A percentile compares a stretch with the other conserved stretches of the same genome.
Evolutionary conservation across 495 filamentous ascomycete genomes (phyloP).

Genomic region (Xylaria palmicola): DNA sequence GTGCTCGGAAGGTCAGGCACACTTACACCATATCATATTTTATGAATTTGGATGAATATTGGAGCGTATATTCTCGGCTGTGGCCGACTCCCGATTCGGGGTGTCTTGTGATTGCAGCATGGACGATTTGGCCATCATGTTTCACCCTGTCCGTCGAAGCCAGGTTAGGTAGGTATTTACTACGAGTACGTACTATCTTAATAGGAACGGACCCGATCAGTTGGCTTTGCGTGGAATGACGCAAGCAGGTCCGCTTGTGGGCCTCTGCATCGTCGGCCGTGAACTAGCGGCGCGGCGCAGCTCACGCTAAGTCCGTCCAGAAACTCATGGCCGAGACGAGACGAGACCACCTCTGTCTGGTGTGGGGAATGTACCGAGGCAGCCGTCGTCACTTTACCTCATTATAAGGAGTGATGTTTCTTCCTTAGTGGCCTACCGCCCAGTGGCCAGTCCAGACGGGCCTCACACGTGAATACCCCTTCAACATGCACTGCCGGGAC

Average conservation of each 20-base stretch:
- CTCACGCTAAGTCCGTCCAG: neutral
- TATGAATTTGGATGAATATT: too few relatives aligned
- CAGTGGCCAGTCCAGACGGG: neutral
- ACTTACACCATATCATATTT: too few relatives aligned
- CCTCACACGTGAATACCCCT: neutral
- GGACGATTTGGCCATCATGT: neutral
- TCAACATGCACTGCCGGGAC: too few relatives aligned
- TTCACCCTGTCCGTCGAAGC: neutral
- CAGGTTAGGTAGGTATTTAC: too few relatives aligned
- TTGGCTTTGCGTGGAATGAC: neutral
- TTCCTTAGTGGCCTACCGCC: neutral
- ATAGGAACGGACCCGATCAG: neutral
- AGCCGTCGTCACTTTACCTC: neutral
- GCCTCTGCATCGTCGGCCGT: neutral
- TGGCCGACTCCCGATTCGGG: too few relatives aligned
- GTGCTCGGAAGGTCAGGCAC: too few relatives aligned
- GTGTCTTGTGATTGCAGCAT: too few relatives aligned
- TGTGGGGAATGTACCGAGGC: neutral
- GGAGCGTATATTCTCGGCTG: too few relatives aligned
- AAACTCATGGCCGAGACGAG: neutral
- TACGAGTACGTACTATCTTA: too few relatives aligned
- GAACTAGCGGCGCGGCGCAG: neutral
- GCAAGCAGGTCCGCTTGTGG: slow-evolving; percentile 1
- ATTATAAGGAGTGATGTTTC: neutral
- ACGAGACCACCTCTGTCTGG: neutral